Evolutionary conservation across 2,329 filamentous ascomycete genomes (phyloP).

Genomic region (Xylariaceae sp.): DNA sequence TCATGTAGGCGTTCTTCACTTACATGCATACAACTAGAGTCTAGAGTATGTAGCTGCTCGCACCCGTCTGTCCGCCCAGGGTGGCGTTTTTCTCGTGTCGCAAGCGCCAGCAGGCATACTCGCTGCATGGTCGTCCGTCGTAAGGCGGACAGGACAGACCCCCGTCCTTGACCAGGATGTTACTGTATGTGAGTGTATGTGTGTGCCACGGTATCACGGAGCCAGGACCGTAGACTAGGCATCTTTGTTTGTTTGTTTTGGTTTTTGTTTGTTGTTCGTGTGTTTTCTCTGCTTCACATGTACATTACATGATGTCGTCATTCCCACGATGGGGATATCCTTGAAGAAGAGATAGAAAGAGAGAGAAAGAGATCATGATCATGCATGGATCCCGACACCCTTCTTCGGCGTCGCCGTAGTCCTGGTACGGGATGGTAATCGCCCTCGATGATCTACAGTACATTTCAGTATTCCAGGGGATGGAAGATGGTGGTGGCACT

Average conservation of each 20-base stretch:
- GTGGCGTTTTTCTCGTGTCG: constrained; percentile 4
- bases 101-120: neutral
- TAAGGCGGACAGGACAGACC: too few species aligned
- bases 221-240: neutral
- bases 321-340: constrained; percentile 3
- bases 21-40: too few species aligned
- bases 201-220: too few species aligned
- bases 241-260: neutral
- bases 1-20: too few species aligned
- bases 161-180: neutral
- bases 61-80: neutral
- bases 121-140: too few species aligned
- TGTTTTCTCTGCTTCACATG: neutral
- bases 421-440: constrained; percentile 5
- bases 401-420: constrained; percentile 11
- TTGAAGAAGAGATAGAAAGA: too few species aligned
- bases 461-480: neutral
- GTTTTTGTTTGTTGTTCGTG: neutral
- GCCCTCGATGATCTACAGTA: neutral
- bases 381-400: neutral
- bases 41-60: too few species aligned
- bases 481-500: constrained; percentile 8
- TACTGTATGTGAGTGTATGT: neutral
- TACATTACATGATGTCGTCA: constrained; percentile 2
- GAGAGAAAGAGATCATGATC: neutral